Percentiles rank a stretch among this genome's conserved stretches.
Evolutionary conservation across 176 grass and related monocot species (phyloP).

Genomic region (Puya raimondii): DNA sequence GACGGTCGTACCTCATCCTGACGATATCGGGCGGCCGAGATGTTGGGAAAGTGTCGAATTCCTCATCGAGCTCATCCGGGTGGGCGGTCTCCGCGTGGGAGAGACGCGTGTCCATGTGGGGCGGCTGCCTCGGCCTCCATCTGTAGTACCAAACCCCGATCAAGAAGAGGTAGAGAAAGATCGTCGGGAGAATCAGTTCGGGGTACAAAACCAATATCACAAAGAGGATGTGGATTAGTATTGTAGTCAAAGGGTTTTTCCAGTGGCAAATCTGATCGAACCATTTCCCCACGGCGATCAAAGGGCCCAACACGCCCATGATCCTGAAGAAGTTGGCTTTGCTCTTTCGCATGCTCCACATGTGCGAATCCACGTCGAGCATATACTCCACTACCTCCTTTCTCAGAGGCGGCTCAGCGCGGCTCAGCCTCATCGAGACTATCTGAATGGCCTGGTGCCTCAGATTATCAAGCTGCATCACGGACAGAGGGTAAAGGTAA

Average conservation of each 20-base stretch:
- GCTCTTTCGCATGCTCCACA: constrained; percentile 68
- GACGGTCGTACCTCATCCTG: constrained; percentile 50
- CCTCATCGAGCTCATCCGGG: constrained; percentile 47
- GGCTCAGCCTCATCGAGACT: constrained; percentile 47
- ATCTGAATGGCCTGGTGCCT: constrained; percentile 58
- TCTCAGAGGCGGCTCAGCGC: constrained; percentile 46
- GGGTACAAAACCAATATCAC: constrained; percentile 40
- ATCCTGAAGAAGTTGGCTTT: constrained; percentile 66
- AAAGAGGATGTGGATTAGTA: constrained; percentile 54
- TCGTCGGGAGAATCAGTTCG: constrained; percentile 34
- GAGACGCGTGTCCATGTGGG: constrained; percentile 43
- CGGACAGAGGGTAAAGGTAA: constrained; percentile 48
- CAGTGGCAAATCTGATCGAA: constrained; percentile 51
- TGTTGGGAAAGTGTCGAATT: constrained; percentile 51
- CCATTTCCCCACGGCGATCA: constrained; percentile 42
- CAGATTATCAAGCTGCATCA: constrained; percentile 44
- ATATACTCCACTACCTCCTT: constrained; percentile 69
- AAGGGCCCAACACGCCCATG: constrained; percentile 34
- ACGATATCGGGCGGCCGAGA: constrained; percentile 33
- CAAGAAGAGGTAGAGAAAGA: constrained; percentile 46
- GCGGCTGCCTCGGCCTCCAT: constrained; percentile 40
- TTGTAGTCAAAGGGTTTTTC: constrained; percentile 51
- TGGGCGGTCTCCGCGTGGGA: constrained; percentile 32
- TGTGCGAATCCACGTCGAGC: constrained; percentile 63
- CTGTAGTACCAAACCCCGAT: constrained; percentile 47